These are phyloP conservation scores for Boletus tomentosulus DNA, from an alignment of 768 basidiomycete species.

Conservation along the genomic window DNA sequence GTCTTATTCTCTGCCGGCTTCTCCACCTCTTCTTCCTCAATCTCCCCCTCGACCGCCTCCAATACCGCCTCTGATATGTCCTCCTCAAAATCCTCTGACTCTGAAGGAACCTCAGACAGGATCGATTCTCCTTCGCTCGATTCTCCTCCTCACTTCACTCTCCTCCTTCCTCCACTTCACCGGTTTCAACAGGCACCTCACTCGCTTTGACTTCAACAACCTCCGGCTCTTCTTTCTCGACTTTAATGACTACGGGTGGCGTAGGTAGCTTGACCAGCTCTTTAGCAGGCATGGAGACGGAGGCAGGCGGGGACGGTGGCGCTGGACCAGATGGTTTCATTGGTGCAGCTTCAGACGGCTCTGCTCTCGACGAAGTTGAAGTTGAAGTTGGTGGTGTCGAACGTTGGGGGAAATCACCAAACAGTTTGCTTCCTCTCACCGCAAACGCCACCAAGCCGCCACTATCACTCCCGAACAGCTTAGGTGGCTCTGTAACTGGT, in stretches of 20 bases:
- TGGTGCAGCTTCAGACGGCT: background rate
- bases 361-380: background rate
- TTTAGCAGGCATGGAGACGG: constrained; percentile 10
- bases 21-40: constrained; percentile 18
- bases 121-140: constrained; percentile 26
- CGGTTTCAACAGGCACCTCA: constrained; percentile 7
- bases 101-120: background rate
- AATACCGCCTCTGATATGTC: constrained; percentile 13
- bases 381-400: background rate
- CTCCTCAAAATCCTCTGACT: background rate
- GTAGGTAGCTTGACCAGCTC: constrained; percentile 6
- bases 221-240: background rate
- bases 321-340: background rate
- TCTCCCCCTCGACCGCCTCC: constrained; percentile 23
- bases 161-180: constrained; percentile 30
- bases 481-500: background rate
- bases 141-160: constrained; percentile 15
- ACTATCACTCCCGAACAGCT: background rate
- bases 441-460: background rate
- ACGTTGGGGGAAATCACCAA: background rate
- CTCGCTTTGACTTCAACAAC: background rate
- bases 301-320: background rate
- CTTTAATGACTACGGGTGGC: background rate
- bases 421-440: background rate
- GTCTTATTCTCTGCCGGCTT: constrained; percentile 22